Percentiles rank a stretch among this genome's conserved stretches.
These are phyloP conservation scores for Botrytis fabae DNA, from an alignment of 2,329 filamentous ascomycete genomes.

Conservation along the genomic window DNA sequence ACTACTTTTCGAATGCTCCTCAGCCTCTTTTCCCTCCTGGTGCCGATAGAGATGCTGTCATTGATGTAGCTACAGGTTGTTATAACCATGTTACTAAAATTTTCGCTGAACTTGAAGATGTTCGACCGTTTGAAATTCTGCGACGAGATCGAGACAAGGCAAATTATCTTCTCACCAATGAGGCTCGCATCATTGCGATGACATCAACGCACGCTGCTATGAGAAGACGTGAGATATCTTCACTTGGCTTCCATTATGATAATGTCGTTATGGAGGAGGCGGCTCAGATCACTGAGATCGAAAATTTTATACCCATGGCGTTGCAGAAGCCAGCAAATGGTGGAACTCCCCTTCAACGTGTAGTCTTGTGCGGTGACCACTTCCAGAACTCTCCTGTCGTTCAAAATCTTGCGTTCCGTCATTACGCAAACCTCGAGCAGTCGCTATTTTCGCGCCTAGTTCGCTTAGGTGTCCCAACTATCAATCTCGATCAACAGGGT, in stretches of 20 bases:
- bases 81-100: slow-evolving; percentile 86
- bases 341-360: slow-evolving; percentile 75
- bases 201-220: slow-evolving; percentile 98
- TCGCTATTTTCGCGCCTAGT: slow-evolving; percentile 90
- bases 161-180: slow-evolving; percentile 91
- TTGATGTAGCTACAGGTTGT: slow-evolving; percentile 81
- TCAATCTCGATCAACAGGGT: slow-evolving; percentile 90
- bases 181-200: slow-evolving; percentile 98
- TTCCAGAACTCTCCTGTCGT: slow-evolving; percentile 96
- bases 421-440: slow-evolving; percentile 95
- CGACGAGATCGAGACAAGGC: slow-evolving; percentile 87
- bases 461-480: slow-evolving; percentile 85
- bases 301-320: slow-evolving; percentile 94
- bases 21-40: slow-evolving; percentile 77
- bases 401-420: slow-evolving; percentile 88
- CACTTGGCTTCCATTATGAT: slow-evolving; percentile 94
- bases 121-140: slow-evolving; percentile 91
- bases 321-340: slow-evolving; percentile 78
- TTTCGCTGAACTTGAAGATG: slow-evolving; percentile 89
- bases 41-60: slow-evolving; percentile 61
- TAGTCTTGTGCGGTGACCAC: slow-evolving; percentile 93
- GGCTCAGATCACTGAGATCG: slow-evolving; percentile 95
- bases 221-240: slow-evolving; percentile 83
- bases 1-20: slow-evolving; percentile 84
- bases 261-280: slow-evolving; percentile 99